phyloP scores from a whole-genome alignment of 441 rosid species.

The Mallotus japonicus region DNA sequence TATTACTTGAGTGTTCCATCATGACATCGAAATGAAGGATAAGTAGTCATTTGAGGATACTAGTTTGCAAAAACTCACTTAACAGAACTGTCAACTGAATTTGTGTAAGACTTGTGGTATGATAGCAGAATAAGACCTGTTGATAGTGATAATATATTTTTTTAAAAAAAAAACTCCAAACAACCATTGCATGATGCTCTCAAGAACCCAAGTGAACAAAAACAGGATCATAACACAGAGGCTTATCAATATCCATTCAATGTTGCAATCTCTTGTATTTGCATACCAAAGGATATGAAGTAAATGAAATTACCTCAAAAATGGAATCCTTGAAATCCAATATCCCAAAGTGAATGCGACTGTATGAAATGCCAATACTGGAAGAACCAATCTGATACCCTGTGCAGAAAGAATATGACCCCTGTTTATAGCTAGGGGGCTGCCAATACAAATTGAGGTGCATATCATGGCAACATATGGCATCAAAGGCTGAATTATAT shows the following conservation, averaged over 20 bases:
- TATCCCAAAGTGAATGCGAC: slow-evolving; percentile 73
- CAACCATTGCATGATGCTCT: neutral
- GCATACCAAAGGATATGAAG: neutral
- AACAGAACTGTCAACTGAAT: neutral
- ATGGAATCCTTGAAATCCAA: slow-evolving; percentile 78
- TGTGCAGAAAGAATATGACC: slow-evolving; percentile 69
- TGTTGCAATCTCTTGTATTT: neutral
- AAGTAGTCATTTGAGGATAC: neutral
- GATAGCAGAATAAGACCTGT: neutral
- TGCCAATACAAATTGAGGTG: slow-evolving; percentile 81
- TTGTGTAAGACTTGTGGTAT: neutral
- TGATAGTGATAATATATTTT: too few species aligned
- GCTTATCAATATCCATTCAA: slow-evolving; percentile 1
- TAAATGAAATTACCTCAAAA: slow-evolving; percentile 49
- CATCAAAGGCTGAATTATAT: slow-evolving; percentile 70
- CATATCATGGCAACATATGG: slow-evolving; percentile 92
- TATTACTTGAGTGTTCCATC: neutral
- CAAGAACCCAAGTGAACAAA: slow-evolving; percentile 3
- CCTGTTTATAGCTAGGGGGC: slow-evolving; percentile 81
- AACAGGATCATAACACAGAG: slow-evolving; percentile 7
- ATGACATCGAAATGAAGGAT: neutral
- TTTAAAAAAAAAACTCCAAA: neutral
- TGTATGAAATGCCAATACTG: slow-evolving; percentile 73
- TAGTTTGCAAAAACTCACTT: neutral
- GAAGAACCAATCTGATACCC: slow-evolving; percentile 70